Evolutionary conservation across 1,139 yeast species (phyloP), one percentile per base, ranked within the genome.

Genomic region (Suhomyces taliae): DNA sequence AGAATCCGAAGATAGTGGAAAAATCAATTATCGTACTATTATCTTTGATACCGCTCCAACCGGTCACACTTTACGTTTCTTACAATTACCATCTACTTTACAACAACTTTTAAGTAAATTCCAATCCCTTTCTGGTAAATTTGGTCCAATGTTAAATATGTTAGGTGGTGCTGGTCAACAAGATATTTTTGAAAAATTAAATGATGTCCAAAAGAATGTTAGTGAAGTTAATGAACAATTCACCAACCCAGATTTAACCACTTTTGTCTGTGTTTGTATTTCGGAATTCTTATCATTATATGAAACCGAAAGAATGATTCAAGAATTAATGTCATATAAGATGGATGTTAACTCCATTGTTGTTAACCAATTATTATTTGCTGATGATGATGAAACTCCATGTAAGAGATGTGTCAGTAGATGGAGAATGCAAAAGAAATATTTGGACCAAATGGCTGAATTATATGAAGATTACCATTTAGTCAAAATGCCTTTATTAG

Each of bases 31-130:
- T 64, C 89, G 87, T 58, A 90, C 96, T 10, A 91, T 93, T 57
- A 90, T 93, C 55, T 93, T 93, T 61, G 99, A 93, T 66, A 93
- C 99, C 24, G 99, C 99, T 0, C 99, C 99, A 56, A 93, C 99
- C 0, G 99, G 99, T 36, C 99, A 93, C 69, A 93, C 99, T 1
- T 77, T 93, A 57, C 82, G 99, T 62, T 93, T 93, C 70, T 77
- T 93, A 64, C 97, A 91, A 69, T 81, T 93, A 60, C 99, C 99
- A 32, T 81, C 95, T 19, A 91, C 97, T 6, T 74, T 93, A 53
- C 95, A 90, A 59, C 90, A 90, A 67, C 79, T 95, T 35, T 76
- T 93, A 58, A 85, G 87, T 45, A 93, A 93, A 64, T 85, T 93
- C 65, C 85, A 90, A 59, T 95, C 89, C 57, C 79, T 93, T 49